Percentiles rank a stretch among this genome's conserved stretches.
phyloP scores from a whole-genome alignment of 306 rosid genomes.

The Castanea sativa region DNA sequence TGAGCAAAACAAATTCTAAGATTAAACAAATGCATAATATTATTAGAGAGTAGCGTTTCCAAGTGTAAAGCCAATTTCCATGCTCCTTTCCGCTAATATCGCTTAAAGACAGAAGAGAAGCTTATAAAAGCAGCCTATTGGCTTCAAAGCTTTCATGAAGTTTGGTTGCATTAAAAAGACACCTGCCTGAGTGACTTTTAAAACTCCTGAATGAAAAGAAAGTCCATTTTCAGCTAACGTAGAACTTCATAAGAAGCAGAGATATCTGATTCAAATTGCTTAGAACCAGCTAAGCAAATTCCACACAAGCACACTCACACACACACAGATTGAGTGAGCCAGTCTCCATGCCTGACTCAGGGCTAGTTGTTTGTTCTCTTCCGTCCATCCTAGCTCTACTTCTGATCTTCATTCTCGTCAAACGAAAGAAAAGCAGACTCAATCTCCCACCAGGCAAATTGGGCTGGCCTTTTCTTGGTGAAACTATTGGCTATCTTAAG shows the following conservation, averaged over 20 bases:
- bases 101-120: slow-evolving; percentile 41
- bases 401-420: slow-evolving; percentile 53
- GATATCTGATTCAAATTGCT: slow-evolving; percentile 15
- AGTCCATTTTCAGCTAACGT: slow-evolving; percentile 28
- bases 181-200: slow-evolving; percentile 29
- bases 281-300: slow-evolving; percentile 11
- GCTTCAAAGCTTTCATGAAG: slow-evolving; percentile 33
- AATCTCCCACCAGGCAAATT: slow-evolving; percentile 89
- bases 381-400: slow-evolving; percentile 56
- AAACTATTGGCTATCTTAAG: slow-evolving; percentile 70
- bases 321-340: slow-evolving; percentile 12
- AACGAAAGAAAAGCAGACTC: slow-evolving; percentile 46
- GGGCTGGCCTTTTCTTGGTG: slow-evolving; percentile 97
- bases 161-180: slow-evolving; percentile 16
- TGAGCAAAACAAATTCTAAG: slow-evolving; percentile 6
- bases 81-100: slow-evolving; percentile 45
- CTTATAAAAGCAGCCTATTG: slow-evolving; percentile 53
- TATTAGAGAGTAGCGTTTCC: slow-evolving; percentile 32
- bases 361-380: slow-evolving; percentile 45
- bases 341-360: slow-evolving; percentile 65
- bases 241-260: slow-evolving; percentile 7
- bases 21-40: slow-evolving; percentile 9
- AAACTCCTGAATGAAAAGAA: slow-evolving; percentile 29
- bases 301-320: background rate
- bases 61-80: slow-evolving; percentile 52